phyloP scores from a whole-genome alignment of 2,329 filamentous ascomycete species.

The Trichoderma polysporum region DNA sequence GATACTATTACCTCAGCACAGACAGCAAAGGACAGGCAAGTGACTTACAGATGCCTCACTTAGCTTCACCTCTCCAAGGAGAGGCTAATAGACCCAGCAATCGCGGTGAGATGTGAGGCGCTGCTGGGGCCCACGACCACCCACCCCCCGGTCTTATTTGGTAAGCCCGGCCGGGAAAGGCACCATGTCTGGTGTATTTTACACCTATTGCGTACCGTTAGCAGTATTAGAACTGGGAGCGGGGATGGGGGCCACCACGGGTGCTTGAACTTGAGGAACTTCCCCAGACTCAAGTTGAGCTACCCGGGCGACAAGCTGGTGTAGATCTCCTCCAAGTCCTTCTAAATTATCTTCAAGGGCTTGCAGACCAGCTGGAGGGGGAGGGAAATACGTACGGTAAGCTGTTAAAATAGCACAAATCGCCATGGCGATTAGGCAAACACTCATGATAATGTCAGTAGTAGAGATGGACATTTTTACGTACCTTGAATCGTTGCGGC shows the following conservation, averaged over 20 bases:
- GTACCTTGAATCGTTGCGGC: neutral
- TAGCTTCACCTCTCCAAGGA: neutral
- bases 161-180: neutral
- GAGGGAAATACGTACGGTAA: neutral
- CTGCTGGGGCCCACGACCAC: neutral
- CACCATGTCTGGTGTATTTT: neutral
- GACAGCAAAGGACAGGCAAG: neutral
- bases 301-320: no score
- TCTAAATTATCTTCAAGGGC: neutral
- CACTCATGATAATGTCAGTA: neutral
- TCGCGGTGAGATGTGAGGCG: neutral
- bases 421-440: neutral
- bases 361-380: neutral
- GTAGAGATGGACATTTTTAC: neutral
- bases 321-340: neutral
- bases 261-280: no score
- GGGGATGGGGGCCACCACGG: no score
- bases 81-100: neutral
- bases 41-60: neutral
- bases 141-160: neutral
- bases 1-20: neutral
- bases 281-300: no score
- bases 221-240: neutral
- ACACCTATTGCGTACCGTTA: neutral
- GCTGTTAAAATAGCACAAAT: neutral